phyloP scores from a whole-genome alignment of 2,329 filamentous ascomycete species.

The Sphaerulina populicola region DNA sequence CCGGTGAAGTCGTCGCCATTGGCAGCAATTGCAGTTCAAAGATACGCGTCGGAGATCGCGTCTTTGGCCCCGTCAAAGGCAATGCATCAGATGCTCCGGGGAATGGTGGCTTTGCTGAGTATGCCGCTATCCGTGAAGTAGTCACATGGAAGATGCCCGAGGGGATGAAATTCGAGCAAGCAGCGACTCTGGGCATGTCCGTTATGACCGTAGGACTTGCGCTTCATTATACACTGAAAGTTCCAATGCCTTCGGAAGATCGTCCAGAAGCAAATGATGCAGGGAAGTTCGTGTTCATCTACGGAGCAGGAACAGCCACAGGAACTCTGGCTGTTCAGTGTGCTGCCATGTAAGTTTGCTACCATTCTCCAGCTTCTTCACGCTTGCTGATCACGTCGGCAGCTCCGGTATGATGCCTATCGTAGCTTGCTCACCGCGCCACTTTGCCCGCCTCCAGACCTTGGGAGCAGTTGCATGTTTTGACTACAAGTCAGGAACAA shows the following conservation, averaged over 20 bases:
- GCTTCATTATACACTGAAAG: constrained; percentile 15
- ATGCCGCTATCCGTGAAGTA: constrained; percentile 12
- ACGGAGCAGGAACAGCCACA: constrained; percentile 17
- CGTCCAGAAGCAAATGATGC: background rate
- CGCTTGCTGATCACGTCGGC: constrained; percentile 4
- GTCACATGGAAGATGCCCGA: constrained; percentile 14
- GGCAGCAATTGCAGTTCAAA: constrained; percentile 10
- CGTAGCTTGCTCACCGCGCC: constrained; percentile 15
- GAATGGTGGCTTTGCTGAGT: constrained; percentile 19
- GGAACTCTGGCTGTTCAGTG: constrained; percentile 16
- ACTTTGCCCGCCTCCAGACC: constrained; percentile 14
- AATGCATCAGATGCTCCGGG: constrained; percentile 14
- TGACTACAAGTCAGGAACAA: constrained; percentile 14
- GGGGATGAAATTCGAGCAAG: constrained; percentile 13
- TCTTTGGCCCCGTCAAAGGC: constrained; percentile 17
- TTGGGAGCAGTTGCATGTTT: constrained; percentile 16
- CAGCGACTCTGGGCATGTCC: constrained; percentile 15
- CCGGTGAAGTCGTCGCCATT: constrained; percentile 15
- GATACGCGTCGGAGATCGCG: constrained; percentile 15
- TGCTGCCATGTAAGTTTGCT: constrained; percentile 14
- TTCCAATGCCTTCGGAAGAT: constrained; percentile 12
- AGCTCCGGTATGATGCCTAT: constrained; percentile 14
- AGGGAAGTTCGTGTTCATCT: constrained; percentile 12
- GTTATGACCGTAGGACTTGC: constrained; percentile 18
- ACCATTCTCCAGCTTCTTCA: too few species aligned